A percentile compares a stretch with the other conserved stretches of the same genome.
Conservation (phyloP, 78 protist species). For the Chrysochromulina parva region DNA sequence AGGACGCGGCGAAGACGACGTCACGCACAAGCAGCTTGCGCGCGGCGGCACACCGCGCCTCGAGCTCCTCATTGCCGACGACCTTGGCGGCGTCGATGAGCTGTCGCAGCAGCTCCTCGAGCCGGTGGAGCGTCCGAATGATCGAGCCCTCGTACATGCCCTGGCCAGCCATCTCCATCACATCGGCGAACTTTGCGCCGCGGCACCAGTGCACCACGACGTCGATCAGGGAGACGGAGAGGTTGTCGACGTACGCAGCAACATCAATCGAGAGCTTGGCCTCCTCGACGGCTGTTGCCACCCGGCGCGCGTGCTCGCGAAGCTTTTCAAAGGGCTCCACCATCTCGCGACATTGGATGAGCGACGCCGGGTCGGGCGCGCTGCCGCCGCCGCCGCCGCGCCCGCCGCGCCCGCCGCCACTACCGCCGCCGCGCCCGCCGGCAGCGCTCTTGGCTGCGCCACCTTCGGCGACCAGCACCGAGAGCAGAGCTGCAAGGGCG, state of each 20-base stretch:
- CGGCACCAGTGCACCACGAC: conserved; percentile 64
- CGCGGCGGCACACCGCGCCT: not conserved
- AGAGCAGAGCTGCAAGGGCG: conserved; percentile 77
- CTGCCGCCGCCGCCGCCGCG: not conserved
- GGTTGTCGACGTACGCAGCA: conserved; percentile 62
- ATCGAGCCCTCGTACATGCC: conserved; percentile 86
- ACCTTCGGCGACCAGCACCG: conserved; percentile 76
- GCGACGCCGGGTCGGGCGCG: not conserved
- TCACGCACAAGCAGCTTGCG: conserved; percentile 5
- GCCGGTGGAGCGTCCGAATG: conserved; percentile 74
- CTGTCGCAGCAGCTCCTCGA: conserved; percentile 94
- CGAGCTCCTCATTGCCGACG: conserved; percentile 14
- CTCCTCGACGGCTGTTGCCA: conserved; percentile 64
- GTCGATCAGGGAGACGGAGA: conserved; percentile 81
- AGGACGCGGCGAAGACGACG: not conserved
- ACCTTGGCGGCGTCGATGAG: conserved; percentile 81
- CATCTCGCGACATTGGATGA: not conserved
- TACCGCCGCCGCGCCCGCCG: not conserved
- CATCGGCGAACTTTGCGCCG: conserved; percentile 85
- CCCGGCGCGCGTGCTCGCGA: not conserved
- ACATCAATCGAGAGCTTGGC: conserved; percentile 74
- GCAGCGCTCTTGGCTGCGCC: not conserved
- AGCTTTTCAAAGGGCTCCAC: conserved; percentile 29
- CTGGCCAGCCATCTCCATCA: conserved; percentile 77
- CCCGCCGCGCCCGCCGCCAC: not conserved